Conservation (phyloP, 495 filamentous ascomycete genomes). For the Penicillium waksmanii region DNA sequence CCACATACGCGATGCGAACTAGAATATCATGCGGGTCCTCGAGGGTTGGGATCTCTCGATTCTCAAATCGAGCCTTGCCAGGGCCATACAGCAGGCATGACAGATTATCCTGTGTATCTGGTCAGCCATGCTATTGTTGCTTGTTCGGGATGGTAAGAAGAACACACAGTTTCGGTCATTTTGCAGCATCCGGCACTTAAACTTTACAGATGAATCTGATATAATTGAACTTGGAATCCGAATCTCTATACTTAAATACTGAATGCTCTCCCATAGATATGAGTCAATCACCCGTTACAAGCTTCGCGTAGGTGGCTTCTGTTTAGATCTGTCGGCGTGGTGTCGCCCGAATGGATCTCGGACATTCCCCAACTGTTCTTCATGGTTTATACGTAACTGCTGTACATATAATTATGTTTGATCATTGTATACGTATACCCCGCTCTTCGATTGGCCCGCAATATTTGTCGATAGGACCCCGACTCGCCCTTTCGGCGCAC, state of each 20-base stretch:
- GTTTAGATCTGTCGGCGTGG: too few species aligned
- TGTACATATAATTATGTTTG: too few species aligned
- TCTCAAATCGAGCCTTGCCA: conserved; percentile 9
- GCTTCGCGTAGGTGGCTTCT: too few species aligned
- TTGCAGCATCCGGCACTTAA: background rate
- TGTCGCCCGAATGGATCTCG: too few species aligned
- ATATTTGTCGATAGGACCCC: background rate
- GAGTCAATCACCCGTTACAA: too few species aligned
- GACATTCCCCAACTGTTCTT: too few species aligned
- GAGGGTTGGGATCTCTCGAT: conserved; percentile 4
- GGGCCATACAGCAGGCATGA: background rate
- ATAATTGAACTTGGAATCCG: too few species aligned
- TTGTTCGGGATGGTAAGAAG: background rate
- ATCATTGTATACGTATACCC: background rate
- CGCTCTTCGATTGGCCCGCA: background rate
- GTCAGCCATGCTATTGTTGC: background rate
- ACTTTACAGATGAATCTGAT: too few species aligned
- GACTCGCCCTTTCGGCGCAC: background rate
- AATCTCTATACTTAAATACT: too few species aligned
- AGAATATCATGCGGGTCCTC: conserved; percentile 38
- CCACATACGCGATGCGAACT: conserved; percentile 45
- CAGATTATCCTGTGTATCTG: background rate
- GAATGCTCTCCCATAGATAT: too few species aligned
- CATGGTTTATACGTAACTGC: too few species aligned
- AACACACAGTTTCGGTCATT: background rate